These are phyloP conservation scores for Ceriops decandra DNA, from an alignment of 345 rosid species.

Conservation along the genomic window DNA sequence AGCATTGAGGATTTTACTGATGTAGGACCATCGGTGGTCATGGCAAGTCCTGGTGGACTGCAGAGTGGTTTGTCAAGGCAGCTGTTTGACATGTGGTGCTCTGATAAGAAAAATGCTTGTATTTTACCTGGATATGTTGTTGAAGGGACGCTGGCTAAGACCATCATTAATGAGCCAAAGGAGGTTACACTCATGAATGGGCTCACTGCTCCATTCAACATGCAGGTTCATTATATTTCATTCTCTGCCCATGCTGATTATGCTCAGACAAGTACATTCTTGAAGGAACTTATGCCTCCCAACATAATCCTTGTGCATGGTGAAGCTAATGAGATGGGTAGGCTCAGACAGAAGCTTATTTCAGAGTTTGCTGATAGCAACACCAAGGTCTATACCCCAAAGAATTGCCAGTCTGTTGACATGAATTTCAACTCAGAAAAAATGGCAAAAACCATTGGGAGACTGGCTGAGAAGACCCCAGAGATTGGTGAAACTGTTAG, in stretches of 20 bases:
- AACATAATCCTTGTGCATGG: conserved; percentile 94
- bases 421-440: conserved; percentile 81
- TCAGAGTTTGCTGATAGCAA: conserved; percentile 76
- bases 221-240: conserved; percentile 91
- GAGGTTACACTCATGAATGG: conserved; percentile 96
- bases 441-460: conserved; percentile 91
- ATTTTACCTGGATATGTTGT: conserved; percentile 82
- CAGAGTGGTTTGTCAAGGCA: conserved; percentile 92
- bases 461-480: conserved; percentile 76
- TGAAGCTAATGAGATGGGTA: conserved; percentile 87
- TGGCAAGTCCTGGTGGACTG: conserved; percentile 93
- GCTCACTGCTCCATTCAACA: conserved; percentile 74
- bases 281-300: conserved; percentile 92
- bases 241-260: conserved; percentile 97
- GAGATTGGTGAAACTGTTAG: conserved; percentile 74
- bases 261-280: conserved; percentile 88
- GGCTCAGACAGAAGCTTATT: conserved; percentile 82
- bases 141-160: conserved; percentile 79
- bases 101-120: conserved; percentile 85
- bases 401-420: conserved; percentile 89
- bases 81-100: conserved; percentile 88
- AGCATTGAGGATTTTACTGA: conserved; percentile 85
- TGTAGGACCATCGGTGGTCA: conserved; percentile 86
- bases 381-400: conserved; percentile 75
- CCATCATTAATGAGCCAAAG: conserved; percentile 82